These are phyloP conservation scores for Neoascochyta sp. DNA, from an alignment of 2,329 filamentous ascomycete genomes.

Conservation along the genomic window DNA sequence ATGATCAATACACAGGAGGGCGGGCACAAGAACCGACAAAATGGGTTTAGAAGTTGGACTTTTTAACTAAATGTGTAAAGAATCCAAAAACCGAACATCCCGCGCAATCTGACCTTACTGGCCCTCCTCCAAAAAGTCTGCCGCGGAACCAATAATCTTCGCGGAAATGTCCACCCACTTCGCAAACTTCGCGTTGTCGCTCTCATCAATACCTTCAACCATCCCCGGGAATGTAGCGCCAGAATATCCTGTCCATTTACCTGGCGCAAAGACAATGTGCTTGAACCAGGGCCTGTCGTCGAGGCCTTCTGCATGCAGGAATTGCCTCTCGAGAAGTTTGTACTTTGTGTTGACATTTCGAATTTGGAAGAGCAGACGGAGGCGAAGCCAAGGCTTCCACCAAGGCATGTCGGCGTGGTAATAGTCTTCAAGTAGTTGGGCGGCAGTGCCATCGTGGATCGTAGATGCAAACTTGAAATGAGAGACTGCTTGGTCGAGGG, in stretches of 20 bases:
- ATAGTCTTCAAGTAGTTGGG: constrained; percentile 47
- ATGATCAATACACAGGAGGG: too few species aligned
- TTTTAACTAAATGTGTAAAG: too few species aligned
- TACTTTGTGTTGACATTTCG: constrained; percentile 72
- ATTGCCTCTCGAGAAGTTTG: constrained; percentile 77
- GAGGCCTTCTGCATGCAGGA: constrained; percentile 71
- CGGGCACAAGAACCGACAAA: too few species aligned
- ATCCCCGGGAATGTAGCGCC: constrained; percentile 66
- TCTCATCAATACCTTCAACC: constrained; percentile 58
- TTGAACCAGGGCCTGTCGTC: constrained; percentile 87
- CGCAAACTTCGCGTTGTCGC: constrained; percentile 36
- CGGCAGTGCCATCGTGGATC: constrained; percentile 52
- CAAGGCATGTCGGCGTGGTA: constrained; percentile 58
- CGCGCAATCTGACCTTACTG: constrained; percentile 1
- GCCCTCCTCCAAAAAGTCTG: constrained; percentile 30
- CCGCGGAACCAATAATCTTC: constrained; percentile 34
- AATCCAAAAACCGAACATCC: neutral
- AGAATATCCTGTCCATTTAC: constrained; percentile 85
- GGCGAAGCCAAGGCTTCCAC: constrained; percentile 71
- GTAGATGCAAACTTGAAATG: constrained; percentile 49
- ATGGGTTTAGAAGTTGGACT: too few species aligned
- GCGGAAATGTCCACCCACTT: constrained; percentile 46
- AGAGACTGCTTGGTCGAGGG: constrained; percentile 49
- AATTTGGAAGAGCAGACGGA: constrained; percentile 62
- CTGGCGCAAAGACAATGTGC: constrained; percentile 89